Evolutionary conservation across 257 asterid genomes (phyloP).

Genomic region (Cinchona pubescens): DNA sequence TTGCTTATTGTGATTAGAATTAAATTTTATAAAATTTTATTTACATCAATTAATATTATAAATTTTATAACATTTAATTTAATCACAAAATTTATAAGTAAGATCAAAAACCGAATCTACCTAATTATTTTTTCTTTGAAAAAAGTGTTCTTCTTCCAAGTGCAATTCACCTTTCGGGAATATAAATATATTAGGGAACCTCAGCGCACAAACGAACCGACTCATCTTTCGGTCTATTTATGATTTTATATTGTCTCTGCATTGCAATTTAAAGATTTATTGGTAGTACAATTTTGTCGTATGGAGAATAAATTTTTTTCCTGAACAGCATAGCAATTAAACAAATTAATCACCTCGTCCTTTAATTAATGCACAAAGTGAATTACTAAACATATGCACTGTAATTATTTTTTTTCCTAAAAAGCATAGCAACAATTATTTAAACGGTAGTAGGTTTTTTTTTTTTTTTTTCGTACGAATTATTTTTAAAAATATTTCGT

Average conservation of each 20-base stretch:
- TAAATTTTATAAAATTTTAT: too few species aligned
- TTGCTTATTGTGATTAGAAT: too few species aligned
- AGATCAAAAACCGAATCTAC: too few species aligned
- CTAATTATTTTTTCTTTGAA: too few species aligned
- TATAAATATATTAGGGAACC: conserved; percentile 1
- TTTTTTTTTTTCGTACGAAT: too few species aligned
- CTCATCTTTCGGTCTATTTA: conserved; percentile 14
- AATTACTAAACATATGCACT: background rate
- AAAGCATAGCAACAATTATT: too few species aligned
- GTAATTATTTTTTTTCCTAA: background rate
- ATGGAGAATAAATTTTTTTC: background rate
- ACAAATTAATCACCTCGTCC: background rate
- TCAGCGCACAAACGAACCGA: background rate
- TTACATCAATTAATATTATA: too few species aligned
- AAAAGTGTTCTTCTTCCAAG: background rate
- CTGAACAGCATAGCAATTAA: background rate
- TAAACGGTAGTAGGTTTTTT: too few species aligned
- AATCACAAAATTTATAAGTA: too few species aligned
- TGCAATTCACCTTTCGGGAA: background rate
- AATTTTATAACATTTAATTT: too few species aligned
- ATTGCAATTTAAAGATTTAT: background rate
- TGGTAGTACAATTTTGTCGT: background rate
- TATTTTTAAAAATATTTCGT: background rate
- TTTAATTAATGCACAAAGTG: too few species aligned
- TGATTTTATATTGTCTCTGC: background rate